A percentile compares a stretch with the other conserved stretches of the same genome.
phyloP scores from a whole-genome alignment of 108 stramenopile genomes.

The Pseudonitzschia multiseries region DNA sequence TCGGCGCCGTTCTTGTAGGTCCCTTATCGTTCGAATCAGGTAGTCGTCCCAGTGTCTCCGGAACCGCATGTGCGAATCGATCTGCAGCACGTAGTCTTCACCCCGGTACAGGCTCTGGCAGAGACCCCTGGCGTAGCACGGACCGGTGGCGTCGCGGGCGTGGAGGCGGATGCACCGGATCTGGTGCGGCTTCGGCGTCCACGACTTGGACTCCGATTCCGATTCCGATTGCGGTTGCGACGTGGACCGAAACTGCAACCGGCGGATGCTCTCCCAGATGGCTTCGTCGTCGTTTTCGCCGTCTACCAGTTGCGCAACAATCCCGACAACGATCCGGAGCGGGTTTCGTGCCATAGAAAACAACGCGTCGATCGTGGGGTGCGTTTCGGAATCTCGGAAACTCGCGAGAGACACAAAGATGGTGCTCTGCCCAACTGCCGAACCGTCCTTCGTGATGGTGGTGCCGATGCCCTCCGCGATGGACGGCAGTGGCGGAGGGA shows the following conservation, averaged over 20 bases:
- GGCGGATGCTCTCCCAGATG: neutral
- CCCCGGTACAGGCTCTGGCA: slow-evolving; percentile 76
- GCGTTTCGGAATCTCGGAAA: slow-evolving; percentile 81
- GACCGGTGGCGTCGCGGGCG: slow-evolving; percentile 69
- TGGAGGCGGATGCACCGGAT: slow-evolving; percentile 47
- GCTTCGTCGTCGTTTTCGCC: slow-evolving; percentile 12
- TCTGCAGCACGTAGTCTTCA: slow-evolving; percentile 87
- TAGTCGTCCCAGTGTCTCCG: slow-evolving; percentile 70
- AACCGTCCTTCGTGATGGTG: neutral
- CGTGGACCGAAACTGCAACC: neutral
- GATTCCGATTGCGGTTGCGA: too few relatives aligned
- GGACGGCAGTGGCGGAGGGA: slow-evolving; percentile 22
- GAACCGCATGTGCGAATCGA: slow-evolving; percentile 92
- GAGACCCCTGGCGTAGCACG: slow-evolving; percentile 78
- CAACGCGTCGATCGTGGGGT: slow-evolving; percentile 67
- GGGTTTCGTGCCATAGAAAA: slow-evolving; percentile 60
- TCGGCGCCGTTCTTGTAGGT: neutral
- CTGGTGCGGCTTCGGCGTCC: slow-evolving; percentile 25
- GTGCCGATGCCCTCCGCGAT: slow-evolving; percentile 13
- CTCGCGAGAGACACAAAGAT: slow-evolving; percentile 88
- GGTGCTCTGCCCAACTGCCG: slow-evolving; percentile 1
- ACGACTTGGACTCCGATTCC: neutral
- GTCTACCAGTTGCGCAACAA: slow-evolving; percentile 67
- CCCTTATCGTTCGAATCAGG: slow-evolving; percentile 40
- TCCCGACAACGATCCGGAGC: slow-evolving; percentile 60